These are phyloP conservation scores for Chlorella vulgaris DNA, from an alignment of 139 green algal genomes.

Conservation along the genomic window DNA sequence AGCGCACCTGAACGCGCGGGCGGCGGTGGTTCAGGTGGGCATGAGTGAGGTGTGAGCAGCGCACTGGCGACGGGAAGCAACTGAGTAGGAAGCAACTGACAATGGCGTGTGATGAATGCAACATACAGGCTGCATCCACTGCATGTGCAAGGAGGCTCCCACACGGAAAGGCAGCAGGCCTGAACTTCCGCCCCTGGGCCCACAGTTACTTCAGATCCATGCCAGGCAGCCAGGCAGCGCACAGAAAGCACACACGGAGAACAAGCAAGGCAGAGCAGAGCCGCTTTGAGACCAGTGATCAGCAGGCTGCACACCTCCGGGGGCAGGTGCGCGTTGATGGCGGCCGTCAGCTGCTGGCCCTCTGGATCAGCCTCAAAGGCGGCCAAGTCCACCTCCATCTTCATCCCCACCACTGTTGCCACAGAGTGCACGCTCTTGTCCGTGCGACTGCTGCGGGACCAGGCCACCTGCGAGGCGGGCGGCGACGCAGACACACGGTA, in stretches of 20 bases:
- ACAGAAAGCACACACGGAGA: no score
- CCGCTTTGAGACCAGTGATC: no score
- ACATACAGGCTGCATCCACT: no score
- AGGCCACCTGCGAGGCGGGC: slow-evolving; percentile 42
- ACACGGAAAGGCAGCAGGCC: no score
- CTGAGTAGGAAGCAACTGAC: no score
- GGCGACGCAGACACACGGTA: background rate
- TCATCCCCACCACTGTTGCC: slow-evolving; percentile 50
- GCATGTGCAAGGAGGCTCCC: no score
- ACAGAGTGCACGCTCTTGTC: slow-evolving; percentile 80
- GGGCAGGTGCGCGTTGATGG: slow-evolving; percentile 72
- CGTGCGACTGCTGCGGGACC: slow-evolving; percentile 71
- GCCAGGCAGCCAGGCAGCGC: no score
- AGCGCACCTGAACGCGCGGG: slow-evolving; percentile 37
- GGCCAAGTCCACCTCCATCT: slow-evolving; percentile 27
- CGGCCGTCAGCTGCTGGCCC: slow-evolving; percentile 41
- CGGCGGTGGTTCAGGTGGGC: background rate
- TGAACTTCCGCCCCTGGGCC: background rate
- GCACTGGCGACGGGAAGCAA: no score
- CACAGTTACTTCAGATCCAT: background rate
- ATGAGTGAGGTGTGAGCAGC: no score
- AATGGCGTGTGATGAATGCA: no score
- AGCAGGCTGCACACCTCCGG: no score
- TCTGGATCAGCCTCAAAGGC: slow-evolving; percentile 50
- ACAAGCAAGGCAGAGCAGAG: no score